A percentile compares a stretch with the other conserved stretches of the same genome.
Evolutionary conservation across 495 filamentous ascomycete species (phyloP).

Genomic region (Podospora sp.): DNA sequence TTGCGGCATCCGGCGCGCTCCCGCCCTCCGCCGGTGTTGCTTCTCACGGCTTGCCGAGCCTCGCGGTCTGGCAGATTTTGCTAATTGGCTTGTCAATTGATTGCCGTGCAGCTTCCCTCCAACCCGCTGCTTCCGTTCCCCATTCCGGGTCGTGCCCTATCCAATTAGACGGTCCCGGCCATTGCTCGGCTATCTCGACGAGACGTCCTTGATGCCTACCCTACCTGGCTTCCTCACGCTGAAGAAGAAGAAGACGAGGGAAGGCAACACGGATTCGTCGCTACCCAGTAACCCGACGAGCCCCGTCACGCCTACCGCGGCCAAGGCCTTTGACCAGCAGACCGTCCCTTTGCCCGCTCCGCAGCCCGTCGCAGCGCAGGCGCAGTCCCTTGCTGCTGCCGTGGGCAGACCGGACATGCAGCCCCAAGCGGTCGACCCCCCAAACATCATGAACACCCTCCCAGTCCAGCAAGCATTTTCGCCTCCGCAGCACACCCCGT

Average conservation of each 20-base stretch:
- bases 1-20: conserved; percentile 2
- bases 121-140: conserved; percentile 23
- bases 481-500: conserved; percentile 33
- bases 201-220: conserved; percentile 62
- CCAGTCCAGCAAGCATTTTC: conserved; percentile 38
- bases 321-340: conserved; percentile 48
- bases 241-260: conserved; percentile 97
- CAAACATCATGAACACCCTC: conserved; percentile 43
- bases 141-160: conserved; percentile 21
- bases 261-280: conserved; percentile 60
- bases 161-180: conserved; percentile 29
- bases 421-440: conserved; percentile 39
- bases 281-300: conserved; percentile 63
- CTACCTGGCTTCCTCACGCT: conserved; percentile 81
- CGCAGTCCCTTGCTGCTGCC: conserved; percentile 23
- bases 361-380: conserved; percentile 32
- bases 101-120: conserved; percentile 28
- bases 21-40: conserved; percentile 5
- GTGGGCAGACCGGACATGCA: conserved; percentile 32
- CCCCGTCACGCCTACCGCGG: conserved; percentile 56
- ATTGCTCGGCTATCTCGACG: conserved; percentile 25
- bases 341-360: conserved; percentile 25
- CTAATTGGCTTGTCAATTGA: conserved; percentile 35
- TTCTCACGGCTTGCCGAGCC: conserved; percentile 15
- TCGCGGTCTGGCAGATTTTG: conserved; percentile 21